These are phyloP conservation scores for Peronospora belbahrii DNA, from an alignment of 352 stramenopile species.

Conservation along the genomic window DNA sequence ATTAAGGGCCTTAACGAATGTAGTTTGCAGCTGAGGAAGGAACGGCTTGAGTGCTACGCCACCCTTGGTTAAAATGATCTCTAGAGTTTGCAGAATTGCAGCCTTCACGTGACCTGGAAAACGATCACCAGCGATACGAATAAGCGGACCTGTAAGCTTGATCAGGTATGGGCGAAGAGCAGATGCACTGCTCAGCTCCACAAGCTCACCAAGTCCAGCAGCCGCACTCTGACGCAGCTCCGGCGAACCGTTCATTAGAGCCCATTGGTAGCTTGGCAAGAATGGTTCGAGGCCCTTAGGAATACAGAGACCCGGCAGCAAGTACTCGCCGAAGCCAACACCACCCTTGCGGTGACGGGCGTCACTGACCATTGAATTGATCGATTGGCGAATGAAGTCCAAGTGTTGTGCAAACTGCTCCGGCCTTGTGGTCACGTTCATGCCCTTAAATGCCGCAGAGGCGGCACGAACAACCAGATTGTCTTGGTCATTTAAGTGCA, in stretches of 20 bases:
- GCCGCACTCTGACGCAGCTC: conserved; percentile 89
- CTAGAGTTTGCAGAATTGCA: conserved; percentile 95
- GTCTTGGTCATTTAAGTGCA: conserved; percentile 94
- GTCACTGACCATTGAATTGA: conserved; percentile 95
- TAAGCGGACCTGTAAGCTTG: conserved; percentile 95
- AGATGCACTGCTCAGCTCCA: conserved; percentile 84
- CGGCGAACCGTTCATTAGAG: conserved; percentile 92
- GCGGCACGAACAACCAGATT: conserved; percentile 83
- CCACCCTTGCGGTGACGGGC: conserved; percentile 91
- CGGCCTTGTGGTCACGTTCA: conserved; percentile 88
- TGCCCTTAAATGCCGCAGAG: conserved; percentile 82
- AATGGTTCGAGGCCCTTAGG: conserved; percentile 92
- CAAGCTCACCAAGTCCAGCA: conserved; percentile 93
- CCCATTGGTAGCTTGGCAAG: conserved; percentile 96
- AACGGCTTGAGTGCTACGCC: conserved; percentile 97
- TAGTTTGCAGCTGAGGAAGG: conserved; percentile 98
- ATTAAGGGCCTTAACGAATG: conserved; percentile 98
- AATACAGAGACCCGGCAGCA: conserved; percentile 74
- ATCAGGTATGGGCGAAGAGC: conserved; percentile 94
- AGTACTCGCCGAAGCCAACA: conserved; percentile 65
- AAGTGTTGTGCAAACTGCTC: conserved; percentile 93
- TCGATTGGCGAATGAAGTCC: conserved; percentile 95
- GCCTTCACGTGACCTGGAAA: conserved; percentile 97
- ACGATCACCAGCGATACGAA: conserved; percentile 98
- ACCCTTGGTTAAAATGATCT: conserved; percentile 95